Percentiles rank a stretch among this genome's conserved stretches.
Evolutionary conservation across 2,329 filamentous ascomycete genomes (phyloP).

Genomic region (Fusarium sp.): DNA sequence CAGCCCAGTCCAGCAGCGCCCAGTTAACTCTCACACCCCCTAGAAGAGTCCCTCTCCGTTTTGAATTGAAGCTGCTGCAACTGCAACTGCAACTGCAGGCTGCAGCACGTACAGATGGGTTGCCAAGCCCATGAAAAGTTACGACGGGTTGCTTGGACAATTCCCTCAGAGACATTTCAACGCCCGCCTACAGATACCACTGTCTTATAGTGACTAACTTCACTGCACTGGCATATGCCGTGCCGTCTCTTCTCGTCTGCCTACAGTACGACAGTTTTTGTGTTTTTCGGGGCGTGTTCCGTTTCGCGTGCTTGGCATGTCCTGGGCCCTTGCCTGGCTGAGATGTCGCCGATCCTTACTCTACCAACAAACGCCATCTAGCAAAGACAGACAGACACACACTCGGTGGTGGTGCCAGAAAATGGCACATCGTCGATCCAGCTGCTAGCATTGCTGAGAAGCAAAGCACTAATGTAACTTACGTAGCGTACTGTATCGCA

Average conservation of each 20-base stretch:
- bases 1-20: not conserved
- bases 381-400: constrained; percentile 7
- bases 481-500: constrained; percentile 10
- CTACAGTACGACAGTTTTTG: not conserved
- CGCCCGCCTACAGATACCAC: not conserved
- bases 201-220: not conserved
- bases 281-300: constrained; percentile 13
- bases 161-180: constrained; percentile 6
- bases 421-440: constrained; percentile 31
- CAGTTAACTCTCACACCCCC: constrained; percentile 3
- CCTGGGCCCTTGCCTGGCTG: constrained; percentile 8
- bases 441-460: constrained; percentile 5
- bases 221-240: constrained; percentile 8
- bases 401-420: constrained; percentile 3
- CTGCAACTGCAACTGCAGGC: not conserved
- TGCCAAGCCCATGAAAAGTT: constrained; percentile 10
- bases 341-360: constrained; percentile 31
- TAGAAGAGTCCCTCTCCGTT: constrained; percentile 8
- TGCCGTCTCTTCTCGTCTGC: not conserved
- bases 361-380: constrained; percentile 20
- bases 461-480: constrained; percentile 11
- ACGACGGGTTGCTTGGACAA: constrained; percentile 13
- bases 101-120: not conserved
- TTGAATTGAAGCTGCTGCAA: not conserved
- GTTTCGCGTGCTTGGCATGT: constrained; percentile 20